phyloP scores from a whole-genome alignment of 345 rosid species.

The Rhodomyrtus tomentosa region DNA sequence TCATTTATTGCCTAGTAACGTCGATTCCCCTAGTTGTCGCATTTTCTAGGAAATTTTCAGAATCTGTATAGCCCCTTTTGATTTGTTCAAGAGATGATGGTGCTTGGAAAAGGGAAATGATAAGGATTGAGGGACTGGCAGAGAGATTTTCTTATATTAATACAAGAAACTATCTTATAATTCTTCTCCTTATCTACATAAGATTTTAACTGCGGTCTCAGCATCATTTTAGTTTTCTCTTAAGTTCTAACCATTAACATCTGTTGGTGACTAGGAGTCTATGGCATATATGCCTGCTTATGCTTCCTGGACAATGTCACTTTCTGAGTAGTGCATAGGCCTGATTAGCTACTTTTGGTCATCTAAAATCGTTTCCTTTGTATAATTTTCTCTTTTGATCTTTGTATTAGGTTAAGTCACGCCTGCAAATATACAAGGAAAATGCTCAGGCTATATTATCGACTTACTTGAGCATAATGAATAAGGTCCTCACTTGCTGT shows the following conservation, averaged over 20 bases:
- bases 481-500: conserved; percentile 31
- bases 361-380: background rate
- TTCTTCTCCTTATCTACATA: background rate
- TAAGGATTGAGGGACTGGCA: background rate
- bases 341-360: background rate
- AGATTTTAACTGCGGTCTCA: background rate
- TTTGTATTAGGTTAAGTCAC: conserved; percentile 50
- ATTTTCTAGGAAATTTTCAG: background rate
- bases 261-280: background rate
- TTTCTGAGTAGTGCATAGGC: background rate
- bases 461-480: conserved; percentile 45
- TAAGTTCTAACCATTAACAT: background rate
- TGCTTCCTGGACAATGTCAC: background rate
- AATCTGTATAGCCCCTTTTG: background rate
- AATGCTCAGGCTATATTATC: conserved; percentile 58
- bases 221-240: background rate
- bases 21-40: background rate
- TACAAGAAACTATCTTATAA: background rate
- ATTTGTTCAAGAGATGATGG: background rate
- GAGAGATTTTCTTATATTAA: background rate
- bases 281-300: background rate
- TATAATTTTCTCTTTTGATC: background rate
- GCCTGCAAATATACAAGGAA: conserved; percentile 69
- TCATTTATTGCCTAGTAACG: background rate
- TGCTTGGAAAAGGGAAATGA: background rate